Percentiles rank a stretch among this genome's conserved stretches.
These are phyloP conservation scores for Suaeda aralocaspica DNA, from an alignment of 148 eudicot genomes.

Conservation along the genomic window DNA sequence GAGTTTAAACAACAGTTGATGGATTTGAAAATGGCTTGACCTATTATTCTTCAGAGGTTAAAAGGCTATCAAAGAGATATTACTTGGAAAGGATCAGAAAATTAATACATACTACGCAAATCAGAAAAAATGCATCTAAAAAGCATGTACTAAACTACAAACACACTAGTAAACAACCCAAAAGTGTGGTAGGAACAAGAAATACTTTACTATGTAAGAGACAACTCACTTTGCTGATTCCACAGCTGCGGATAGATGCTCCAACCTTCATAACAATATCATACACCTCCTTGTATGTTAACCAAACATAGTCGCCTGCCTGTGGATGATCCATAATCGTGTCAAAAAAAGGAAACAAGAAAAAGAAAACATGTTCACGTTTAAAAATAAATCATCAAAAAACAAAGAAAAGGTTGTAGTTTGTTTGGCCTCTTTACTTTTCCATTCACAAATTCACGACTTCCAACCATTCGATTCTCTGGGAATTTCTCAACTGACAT, in stretches of 20 bases:
- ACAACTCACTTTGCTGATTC: conserved; percentile 52
- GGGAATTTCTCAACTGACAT: conserved; percentile 68
- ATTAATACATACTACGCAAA: too few relatives aligned
- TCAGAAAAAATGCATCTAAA: too few relatives aligned
- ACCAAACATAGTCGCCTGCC: conserved; percentile 73
- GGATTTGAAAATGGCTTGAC: too few relatives aligned
- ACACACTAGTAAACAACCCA: too few relatives aligned
- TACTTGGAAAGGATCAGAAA: too few relatives aligned
- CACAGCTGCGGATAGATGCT: conserved; percentile 68
- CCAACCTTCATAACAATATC: conserved; percentile 62
- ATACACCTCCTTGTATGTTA: conserved; percentile 74
- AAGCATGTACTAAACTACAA: too few relatives aligned
- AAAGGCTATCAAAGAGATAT: too few relatives aligned
- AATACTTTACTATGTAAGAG: too few relatives aligned
- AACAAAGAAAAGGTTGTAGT: neutral
- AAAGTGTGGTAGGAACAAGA: neutral
- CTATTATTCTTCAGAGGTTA: too few relatives aligned
- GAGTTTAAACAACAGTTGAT: too few relatives aligned
- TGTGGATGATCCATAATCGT: conserved; percentile 14
- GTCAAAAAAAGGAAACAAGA: neutral
- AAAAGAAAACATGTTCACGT: neutral
- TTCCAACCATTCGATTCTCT: conserved; percentile 75
- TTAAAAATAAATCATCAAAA: neutral
- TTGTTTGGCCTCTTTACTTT: conserved; percentile 39
- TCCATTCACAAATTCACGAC: conserved; percentile 49